Evolutionary conservation across 2,329 filamentous ascomycete genomes (phyloP), one percentile per base, ranked within the genome.

Genomic region (Trichoderma gracile): DNA sequence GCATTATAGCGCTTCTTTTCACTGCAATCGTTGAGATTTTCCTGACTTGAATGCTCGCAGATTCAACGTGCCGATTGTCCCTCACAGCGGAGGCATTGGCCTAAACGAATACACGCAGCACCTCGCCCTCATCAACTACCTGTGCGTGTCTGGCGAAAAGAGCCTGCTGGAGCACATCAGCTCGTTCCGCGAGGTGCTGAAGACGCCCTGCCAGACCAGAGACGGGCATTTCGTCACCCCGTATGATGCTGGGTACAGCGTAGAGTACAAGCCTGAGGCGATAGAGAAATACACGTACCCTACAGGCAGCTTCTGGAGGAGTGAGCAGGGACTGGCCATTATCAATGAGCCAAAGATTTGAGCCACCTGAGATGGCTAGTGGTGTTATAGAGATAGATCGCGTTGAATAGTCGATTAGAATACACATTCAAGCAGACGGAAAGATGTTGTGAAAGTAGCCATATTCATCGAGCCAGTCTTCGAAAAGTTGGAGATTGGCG

Each of bases 21-120:
- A 1, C 2, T 15, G n/a, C 15, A 43, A 17, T 27, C 12, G 15
- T 5, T 43, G 17, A n/a, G 6, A 19, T 6, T 10, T 38, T 38
- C 4, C 43, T 45, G 38, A 52, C 14, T 15, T 2, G 12, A 12
- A 25, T 43, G 10, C 23, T 38, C 8, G 3, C 9, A 67, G 66
- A 23, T 67, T 67, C 54, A 64, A 64, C 33, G 40, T 67, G 9
- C 66, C 66, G 9, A 66, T 67, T 9, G 66, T 67, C 7, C 66
- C 66, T 14, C 66, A 67, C 50, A 66, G 64, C 23, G 66, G 66
- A 14, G 66, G 66, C 15, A 63, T 67, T 17, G 66, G 66, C 15
- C 45, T 67, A n/a, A 66, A 66, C n/a, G 66, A 67, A 53, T 67
- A 67, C 59, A 67, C 66, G 6, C 66, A 67, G 10, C 66, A 67